phyloP scores from a whole-genome alignment of 371 early-diverging fungal genomes.

The Mucor piriformis region DNA sequence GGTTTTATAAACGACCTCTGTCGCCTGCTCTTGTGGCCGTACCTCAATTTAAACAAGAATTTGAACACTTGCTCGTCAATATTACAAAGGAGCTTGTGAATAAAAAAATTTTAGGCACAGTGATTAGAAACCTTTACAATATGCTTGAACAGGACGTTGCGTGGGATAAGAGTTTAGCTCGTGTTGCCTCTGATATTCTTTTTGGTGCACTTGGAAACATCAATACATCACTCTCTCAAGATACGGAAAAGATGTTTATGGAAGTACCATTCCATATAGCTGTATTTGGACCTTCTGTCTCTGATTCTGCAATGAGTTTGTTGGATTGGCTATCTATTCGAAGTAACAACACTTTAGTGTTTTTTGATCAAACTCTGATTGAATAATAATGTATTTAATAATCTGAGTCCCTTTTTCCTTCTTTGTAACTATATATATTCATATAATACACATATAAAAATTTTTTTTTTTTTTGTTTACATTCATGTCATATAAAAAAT shows the following conservation, averaged over 20 bases:
- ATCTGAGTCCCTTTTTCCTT: too few species aligned
- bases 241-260: too few species aligned
- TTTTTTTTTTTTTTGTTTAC: too few species aligned
- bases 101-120: not conserved
- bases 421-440: too few species aligned
- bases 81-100: conserved; percentile 16
- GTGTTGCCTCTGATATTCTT: not conserved
- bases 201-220: not conserved
- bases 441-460: too few species aligned
- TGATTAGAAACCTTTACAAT: conserved; percentile 15
- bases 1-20: conserved; percentile 24
- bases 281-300: conserved; percentile 19
- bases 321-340: conserved; percentile 24
- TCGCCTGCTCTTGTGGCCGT: conserved; percentile 17
- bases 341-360: conserved; percentile 7
- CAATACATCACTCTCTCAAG: not conserved
- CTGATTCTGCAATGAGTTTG: conserved; percentile 1
- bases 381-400: too few species aligned
- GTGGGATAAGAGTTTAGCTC: conserved; percentile 30
- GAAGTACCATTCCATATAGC: not conserved
- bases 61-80: conserved; percentile 8
- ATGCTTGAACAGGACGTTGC: conserved; percentile 28
- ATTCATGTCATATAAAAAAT: too few species aligned
- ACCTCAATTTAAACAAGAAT: conserved; percentile 18
- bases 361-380: not conserved